A percentile compares a stretch with the other conserved stretches of the same genome.
Evolutionary conservation across 768 basidiomycete species (phyloP).

Genomic region (Hericium erinaceus): DNA sequence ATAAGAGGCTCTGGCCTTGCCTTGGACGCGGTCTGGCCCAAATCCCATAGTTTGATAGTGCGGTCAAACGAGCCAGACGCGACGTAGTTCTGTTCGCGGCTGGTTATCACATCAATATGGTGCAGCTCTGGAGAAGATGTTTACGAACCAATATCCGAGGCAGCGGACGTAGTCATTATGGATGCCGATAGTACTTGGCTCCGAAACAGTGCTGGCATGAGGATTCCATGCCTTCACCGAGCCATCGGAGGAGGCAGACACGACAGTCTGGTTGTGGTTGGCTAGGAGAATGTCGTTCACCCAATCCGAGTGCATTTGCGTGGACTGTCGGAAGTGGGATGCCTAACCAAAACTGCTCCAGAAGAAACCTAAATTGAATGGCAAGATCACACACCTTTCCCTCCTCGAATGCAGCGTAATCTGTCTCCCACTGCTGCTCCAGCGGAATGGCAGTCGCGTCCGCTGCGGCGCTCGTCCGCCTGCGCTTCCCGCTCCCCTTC

Average conservation of each 20-base stretch:
- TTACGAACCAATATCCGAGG: slow-evolving; percentile 57
- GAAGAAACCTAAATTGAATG: not conserved
- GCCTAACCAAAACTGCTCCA: slow-evolving; percentile 23
- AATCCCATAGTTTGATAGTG: slow-evolving; percentile 91
- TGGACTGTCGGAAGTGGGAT: slow-evolving; percentile 75
- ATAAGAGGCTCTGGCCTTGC: slow-evolving; percentile 50
- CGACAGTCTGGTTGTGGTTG: slow-evolving; percentile 89
- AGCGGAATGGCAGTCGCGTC: slow-evolving; percentile 34
- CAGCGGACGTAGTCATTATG: slow-evolving; percentile 87
- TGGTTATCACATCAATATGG: slow-evolving; percentile 21
- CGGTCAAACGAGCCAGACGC: slow-evolving; percentile 93
- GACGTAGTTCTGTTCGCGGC: slow-evolving; percentile 77
- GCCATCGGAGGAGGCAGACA: slow-evolving; percentile 94
- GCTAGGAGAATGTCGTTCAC: slow-evolving; percentile 90
- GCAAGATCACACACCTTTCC: slow-evolving; percentile 33
- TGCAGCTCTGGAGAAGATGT: not conserved
- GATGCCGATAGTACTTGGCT: slow-evolving; percentile 60
- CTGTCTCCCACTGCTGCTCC: slow-evolving; percentile 77
- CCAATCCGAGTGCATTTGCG: slow-evolving; percentile 91
- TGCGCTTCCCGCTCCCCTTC: slow-evolving; percentile 25
- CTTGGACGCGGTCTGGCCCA: slow-evolving; percentile 25
- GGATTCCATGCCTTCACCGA: slow-evolving; percentile 92
- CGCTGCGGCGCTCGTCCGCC: slow-evolving; percentile 22
- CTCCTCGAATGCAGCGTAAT: slow-evolving; percentile 40
- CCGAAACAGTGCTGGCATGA: slow-evolving; percentile 47